A percentile compares a stretch with the other conserved stretches of the same genome.
phyloP scores from a whole-genome alignment of 163 green algal species.

The Scenedesmus sp. region DNA sequence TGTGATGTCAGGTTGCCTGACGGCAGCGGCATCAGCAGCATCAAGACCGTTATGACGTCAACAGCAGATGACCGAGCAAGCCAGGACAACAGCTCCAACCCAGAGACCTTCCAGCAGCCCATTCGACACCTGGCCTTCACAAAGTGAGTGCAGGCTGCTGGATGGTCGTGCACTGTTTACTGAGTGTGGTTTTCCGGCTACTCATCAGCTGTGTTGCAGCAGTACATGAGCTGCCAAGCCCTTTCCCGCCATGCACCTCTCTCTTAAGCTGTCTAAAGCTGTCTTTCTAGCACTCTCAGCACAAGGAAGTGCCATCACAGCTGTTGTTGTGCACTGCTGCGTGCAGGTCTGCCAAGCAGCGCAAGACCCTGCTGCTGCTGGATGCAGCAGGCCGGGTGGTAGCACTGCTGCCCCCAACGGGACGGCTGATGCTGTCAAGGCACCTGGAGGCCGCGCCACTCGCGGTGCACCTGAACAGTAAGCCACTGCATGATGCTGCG shows the following conservation, averaged over 20 bases:
- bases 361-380: conserved; percentile 1
- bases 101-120: neutral
- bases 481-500: neutral
- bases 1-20: neutral
- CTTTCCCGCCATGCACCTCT: too few relatives aligned
- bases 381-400: conserved; percentile 14
- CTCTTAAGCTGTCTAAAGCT: too few relatives aligned
- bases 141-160: neutral
- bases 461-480: conserved; percentile 33
- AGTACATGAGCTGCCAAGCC: too few relatives aligned
- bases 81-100: neutral
- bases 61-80: conserved; percentile 4
- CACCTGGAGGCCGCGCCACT: neutral
- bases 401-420: neutral
- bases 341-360: conserved; percentile 24
- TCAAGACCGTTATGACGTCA: neutral
- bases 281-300: too few relatives aligned
- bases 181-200: neutral
- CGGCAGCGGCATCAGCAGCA: conserved; percentile 9
- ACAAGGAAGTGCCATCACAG: too few relatives aligned
- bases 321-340: too few relatives aligned
- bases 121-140: conserved; percentile 13
- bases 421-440: neutral
- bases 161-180: too few relatives aligned
- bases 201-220: neutral